A percentile compares a stretch with the other conserved stretches of the same genome.
phyloP scores from a whole-genome alignment of 1,284 basidiomycete genomes.

The Papiliotrema terrestris region DNA sequence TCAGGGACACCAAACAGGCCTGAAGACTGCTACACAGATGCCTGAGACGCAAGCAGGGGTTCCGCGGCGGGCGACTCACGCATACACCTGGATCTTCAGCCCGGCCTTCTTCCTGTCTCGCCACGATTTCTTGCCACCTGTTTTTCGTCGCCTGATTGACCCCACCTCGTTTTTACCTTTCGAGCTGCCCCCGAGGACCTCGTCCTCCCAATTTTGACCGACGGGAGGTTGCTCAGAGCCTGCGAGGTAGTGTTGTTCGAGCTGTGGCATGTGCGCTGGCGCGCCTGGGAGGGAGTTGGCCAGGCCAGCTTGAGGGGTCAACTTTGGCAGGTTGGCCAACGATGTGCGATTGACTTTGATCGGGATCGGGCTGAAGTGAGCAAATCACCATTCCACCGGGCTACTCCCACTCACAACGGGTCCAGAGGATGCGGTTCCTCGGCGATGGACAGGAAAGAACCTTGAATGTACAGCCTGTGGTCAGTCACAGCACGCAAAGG shows the following conservation, averaged over 20 bases:
- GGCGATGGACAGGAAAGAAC: slow-evolving; percentile 23
- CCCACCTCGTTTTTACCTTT: background rate
- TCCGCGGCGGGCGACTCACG: slow-evolving; percentile 4
- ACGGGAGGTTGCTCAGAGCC: background rate
- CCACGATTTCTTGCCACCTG: slow-evolving; percentile 1
- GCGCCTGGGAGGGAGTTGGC: slow-evolving; percentile 13
- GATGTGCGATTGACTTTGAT: slow-evolving; percentile 15
- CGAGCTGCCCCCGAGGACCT: background rate
- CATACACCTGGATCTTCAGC: slow-evolving; percentile 9
- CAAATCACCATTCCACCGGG: background rate
- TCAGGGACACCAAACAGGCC: background rate
- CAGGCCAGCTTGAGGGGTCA: slow-evolving; percentile 24
- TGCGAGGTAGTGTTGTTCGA: background rate
- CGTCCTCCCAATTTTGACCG: background rate
- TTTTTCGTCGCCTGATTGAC: no score
- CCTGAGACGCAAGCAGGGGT: no score
- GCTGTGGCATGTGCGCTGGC: background rate
- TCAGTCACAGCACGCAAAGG: background rate
- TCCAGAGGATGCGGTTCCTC: slow-evolving; percentile 32
- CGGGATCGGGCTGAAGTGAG: slow-evolving; percentile 19
- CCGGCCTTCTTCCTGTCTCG: slow-evolving; percentile 13
- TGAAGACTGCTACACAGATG: background rate
- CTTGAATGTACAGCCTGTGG: slow-evolving; percentile 28
- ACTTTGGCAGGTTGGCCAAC: slow-evolving; percentile 13
- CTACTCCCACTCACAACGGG: slow-evolving; percentile 16